A percentile compares a stretch with the other conserved stretches of the same genome.
phyloP scores from a whole-genome alignment of 495 filamentous ascomycete genomes.

The Penicillium diatomitis region DNA sequence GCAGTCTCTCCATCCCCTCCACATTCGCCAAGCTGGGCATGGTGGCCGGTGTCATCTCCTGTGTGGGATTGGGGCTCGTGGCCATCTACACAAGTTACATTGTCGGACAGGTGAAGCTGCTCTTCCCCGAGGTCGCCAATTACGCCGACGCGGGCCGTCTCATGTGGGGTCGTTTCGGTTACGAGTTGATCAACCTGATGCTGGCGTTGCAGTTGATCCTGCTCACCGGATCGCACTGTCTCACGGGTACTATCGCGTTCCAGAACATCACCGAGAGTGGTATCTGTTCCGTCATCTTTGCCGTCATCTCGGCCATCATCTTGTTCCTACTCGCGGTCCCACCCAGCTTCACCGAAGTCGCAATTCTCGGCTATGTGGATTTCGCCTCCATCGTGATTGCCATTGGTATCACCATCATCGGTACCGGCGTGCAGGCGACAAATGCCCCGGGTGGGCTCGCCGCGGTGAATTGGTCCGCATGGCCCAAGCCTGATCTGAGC shows the following conservation, averaged over 20 bases:
- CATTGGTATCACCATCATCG: constrained; percentile 61
- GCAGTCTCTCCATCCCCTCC: constrained; percentile 48
- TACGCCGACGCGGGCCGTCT: constrained; percentile 61
- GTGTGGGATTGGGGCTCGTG: constrained; percentile 49
- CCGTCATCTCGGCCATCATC: constrained; percentile 51
- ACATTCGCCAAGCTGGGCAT: constrained; percentile 56
- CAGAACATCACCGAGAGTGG: constrained; percentile 50
- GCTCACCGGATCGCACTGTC: constrained; percentile 60
- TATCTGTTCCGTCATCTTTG: constrained; percentile 55
- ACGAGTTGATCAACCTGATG: constrained; percentile 52
- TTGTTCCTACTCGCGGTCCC: constrained; percentile 54
- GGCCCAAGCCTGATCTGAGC: constrained; percentile 21
- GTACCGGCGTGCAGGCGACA: constrained; percentile 40
- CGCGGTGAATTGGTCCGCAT: constrained; percentile 29
- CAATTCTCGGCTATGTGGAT: constrained; percentile 52
- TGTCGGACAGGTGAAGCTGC: constrained; percentile 60
- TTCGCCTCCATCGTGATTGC: constrained; percentile 57
- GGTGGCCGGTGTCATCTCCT: constrained; percentile 44
- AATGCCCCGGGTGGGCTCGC: constrained; percentile 24
- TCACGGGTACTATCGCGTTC: constrained; percentile 63
- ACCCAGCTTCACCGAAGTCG: constrained; percentile 42
- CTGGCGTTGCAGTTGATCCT: constrained; percentile 56
- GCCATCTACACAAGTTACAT: constrained; percentile 67
- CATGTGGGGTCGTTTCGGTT: constrained; percentile 52
- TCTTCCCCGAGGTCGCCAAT: constrained; percentile 53